Evolutionary conservation across 2,329 filamentous ascomycete genomes (phyloP).

Genomic region (Eurotiales sp.): DNA sequence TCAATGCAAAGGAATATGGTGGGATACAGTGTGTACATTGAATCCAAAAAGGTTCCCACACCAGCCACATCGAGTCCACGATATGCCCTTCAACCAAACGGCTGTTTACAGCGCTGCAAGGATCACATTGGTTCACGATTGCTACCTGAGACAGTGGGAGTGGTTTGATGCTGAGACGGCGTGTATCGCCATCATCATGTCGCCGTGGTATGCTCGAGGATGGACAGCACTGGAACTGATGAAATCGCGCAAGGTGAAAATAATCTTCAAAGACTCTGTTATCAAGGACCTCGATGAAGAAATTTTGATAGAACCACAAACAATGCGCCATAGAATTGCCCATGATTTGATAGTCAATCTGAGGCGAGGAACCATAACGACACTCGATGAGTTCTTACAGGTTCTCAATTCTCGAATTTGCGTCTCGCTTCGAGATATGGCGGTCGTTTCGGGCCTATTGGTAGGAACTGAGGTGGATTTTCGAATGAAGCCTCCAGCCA

Average conservation of each 20-base stretch:
- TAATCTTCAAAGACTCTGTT: slow-evolving; percentile 16
- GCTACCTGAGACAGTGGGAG: slow-evolving; percentile 14
- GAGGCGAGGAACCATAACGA: not conserved
- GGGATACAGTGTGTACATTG: slow-evolving; percentile 30
- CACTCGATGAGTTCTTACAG: not conserved
- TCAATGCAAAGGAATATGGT: slow-evolving; percentile 26
- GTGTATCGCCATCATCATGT: slow-evolving; percentile 22
- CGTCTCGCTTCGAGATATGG: not conserved
- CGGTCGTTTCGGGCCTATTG: not conserved
- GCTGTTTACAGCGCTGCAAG: slow-evolving; percentile 20
- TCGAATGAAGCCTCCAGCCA: too few relatives aligned
- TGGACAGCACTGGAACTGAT: slow-evolving; percentile 21
- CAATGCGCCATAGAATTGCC: not conserved
- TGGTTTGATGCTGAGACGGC: slow-evolving; percentile 20
- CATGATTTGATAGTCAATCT: not conserved
- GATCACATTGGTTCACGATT: slow-evolving; percentile 17
- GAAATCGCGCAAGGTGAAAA: slow-evolving; percentile 11
- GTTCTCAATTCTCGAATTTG: not conserved
- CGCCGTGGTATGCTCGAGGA: slow-evolving; percentile 23
- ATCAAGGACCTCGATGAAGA: slow-evolving; percentile 1
- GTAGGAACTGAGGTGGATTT: not conserved
- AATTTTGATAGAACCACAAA: not conserved
- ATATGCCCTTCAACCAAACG: slow-evolving; percentile 21
- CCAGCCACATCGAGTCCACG: slow-evolving; percentile 17
- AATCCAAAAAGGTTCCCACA: too few relatives aligned